Evolutionary conservation across 352 stramenopile species (phyloP).

Genomic region (Phytophthora quininea): DNA sequence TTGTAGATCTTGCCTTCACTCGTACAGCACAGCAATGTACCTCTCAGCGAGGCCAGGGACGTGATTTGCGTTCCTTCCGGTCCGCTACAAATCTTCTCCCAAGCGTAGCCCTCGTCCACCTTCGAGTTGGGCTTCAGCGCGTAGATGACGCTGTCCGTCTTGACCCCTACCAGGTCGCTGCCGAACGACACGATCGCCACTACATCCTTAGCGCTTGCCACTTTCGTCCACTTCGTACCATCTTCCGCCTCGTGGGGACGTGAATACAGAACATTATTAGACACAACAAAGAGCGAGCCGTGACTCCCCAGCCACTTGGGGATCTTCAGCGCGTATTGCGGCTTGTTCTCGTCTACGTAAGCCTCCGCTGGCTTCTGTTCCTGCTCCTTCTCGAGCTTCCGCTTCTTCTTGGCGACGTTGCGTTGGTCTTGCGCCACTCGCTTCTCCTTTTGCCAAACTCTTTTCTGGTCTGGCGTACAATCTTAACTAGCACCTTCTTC

Average conservation of each 20-base stretch:
- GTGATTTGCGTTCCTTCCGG: conserved; percentile 47
- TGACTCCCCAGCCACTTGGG: conserved; percentile 80
- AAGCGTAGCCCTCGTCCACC: conserved; percentile 36
- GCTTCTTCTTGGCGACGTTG: conserved; percentile 67
- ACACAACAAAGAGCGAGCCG: conserved; percentile 75
- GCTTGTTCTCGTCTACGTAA: conserved; percentile 38
- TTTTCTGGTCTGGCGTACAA: conserved; percentile 82
- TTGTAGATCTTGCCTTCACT: conserved; percentile 65
- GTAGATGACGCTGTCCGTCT: conserved; percentile 58
- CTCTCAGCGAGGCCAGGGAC: conserved; percentile 71
- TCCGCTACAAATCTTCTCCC: conserved; percentile 58
- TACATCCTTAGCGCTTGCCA: conserved; percentile 51
- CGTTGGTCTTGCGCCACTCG: conserved; percentile 59
- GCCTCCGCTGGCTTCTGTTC: conserved; percentile 28
- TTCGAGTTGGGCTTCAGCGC: conserved; percentile 45
- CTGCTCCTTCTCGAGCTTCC: conserved; percentile 70
- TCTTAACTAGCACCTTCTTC: conserved; percentile 90
- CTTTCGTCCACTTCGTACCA: conserved; percentile 43
- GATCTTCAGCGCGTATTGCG: conserved; percentile 49
- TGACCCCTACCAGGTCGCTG: conserved; percentile 69
- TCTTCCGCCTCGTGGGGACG: conserved; percentile 60
- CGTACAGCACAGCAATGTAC: conserved; percentile 69
- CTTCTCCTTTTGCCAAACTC: conserved; percentile 91
- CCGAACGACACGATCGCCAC: conserved; percentile 78
- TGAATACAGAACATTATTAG: conserved; percentile 59